Evolutionary conservation across 2,329 filamentous ascomycete genomes (phyloP).

Genomic region (Cercospora nicotianae): DNA sequence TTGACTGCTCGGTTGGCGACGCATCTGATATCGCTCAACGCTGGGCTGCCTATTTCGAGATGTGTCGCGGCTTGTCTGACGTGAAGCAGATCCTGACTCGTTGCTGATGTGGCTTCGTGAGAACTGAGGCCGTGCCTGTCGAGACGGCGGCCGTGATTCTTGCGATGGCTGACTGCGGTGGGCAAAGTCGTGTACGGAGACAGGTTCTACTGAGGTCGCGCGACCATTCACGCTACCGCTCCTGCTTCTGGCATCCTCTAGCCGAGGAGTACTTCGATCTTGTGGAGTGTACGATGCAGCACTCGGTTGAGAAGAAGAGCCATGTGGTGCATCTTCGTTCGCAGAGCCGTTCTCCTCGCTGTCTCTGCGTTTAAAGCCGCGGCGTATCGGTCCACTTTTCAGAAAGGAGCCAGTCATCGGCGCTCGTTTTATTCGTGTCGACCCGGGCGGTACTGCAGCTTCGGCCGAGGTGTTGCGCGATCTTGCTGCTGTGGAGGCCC

Average conservation of each 20-base stretch:
- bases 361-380: slow-evolving; percentile 64
- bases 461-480: slow-evolving; percentile 57
- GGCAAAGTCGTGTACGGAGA: slow-evolving; percentile 41
- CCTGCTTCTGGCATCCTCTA: slow-evolving; percentile 32
- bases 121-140: slow-evolving; percentile 31
- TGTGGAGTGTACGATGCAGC: slow-evolving; percentile 32
- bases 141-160: slow-evolving; percentile 30
- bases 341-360: slow-evolving; percentile 49
- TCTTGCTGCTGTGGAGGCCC: slow-evolving; percentile 49
- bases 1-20: slow-evolving; percentile 31
- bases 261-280: slow-evolving; percentile 29
- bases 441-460: slow-evolving; percentile 66
- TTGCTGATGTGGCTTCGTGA: slow-evolving; percentile 33
- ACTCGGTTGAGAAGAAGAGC: slow-evolving; percentile 35
- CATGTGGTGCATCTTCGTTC: slow-evolving; percentile 36
- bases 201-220: slow-evolving; percentile 38
- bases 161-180: slow-evolving; percentile 27
- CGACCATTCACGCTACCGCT: slow-evolving; percentile 36
- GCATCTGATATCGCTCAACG: slow-evolving; percentile 30
- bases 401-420: slow-evolving; percentile 76
- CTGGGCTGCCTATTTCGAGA: slow-evolving; percentile 35
- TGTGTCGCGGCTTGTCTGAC: slow-evolving; percentile 33
- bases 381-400: slow-evolving; percentile 70
- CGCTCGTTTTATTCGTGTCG: slow-evolving; percentile 74
- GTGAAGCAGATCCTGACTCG: slow-evolving; percentile 34